Conservation (phyloP, 2,329 filamentous ascomycete species). For the Xylariaceae sp. region DNA sequence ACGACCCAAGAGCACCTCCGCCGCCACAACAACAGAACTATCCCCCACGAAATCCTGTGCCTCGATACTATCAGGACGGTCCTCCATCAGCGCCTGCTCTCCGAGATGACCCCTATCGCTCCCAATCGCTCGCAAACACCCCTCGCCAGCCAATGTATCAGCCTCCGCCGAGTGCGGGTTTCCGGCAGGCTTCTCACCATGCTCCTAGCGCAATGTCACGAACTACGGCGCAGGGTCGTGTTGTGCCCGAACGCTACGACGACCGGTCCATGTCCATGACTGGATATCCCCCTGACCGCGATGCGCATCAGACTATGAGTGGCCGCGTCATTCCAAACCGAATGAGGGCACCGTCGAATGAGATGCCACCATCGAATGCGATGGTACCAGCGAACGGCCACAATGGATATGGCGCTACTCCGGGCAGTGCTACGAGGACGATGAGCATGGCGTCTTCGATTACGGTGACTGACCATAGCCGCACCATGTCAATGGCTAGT, state of each 20-base stretch:
- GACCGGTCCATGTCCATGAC: constrained; percentile 97
- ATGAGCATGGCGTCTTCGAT: constrained; percentile 56
- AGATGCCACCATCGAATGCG: constrained; percentile 34
- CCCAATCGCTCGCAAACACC: constrained; percentile 81
- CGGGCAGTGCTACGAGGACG: constrained; percentile 52
- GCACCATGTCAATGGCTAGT: constrained; percentile 92
- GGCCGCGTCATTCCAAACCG: constrained; percentile 83
- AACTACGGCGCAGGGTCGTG: constrained; percentile 84
- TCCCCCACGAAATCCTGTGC: constrained; percentile 41
- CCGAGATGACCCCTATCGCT: constrained; percentile 80
- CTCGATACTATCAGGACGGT: constrained; percentile 57
- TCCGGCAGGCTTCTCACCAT: constrained; percentile 72
- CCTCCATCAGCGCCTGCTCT: constrained; percentile 59
- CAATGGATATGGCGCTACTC: constrained; percentile 40
- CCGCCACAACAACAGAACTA: constrained; percentile 45
- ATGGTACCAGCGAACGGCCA: constrained; percentile 28
- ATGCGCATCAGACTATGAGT: constrained; percentile 86
- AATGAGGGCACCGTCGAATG: constrained; percentile 40
- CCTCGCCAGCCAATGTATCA: constrained; percentile 69
- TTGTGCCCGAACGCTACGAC: constrained; percentile 86
- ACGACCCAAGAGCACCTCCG: constrained; percentile 53
- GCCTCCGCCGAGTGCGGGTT: constrained; percentile 56
- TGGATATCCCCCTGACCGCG: constrained; percentile 68
- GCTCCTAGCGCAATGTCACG: constrained; percentile 58
- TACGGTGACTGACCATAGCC: constrained; percentile 41